These are phyloP conservation scores for Pestalotiopsis sp. DNA, from an alignment of 2,329 filamentous ascomycete species.

Conservation along the genomic window DNA sequence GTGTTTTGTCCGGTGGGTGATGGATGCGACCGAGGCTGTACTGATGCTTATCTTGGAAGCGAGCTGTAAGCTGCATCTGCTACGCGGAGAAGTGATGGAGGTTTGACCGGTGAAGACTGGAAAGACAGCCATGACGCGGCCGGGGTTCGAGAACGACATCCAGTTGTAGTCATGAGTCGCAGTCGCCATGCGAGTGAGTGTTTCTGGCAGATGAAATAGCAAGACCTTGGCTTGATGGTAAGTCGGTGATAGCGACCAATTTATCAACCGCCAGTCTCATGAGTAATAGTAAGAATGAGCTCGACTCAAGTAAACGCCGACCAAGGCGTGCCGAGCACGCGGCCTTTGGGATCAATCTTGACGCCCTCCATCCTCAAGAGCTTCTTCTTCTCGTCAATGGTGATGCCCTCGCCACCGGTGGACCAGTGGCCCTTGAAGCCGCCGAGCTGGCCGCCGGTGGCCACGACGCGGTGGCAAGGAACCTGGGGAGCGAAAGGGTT, in stretches of 20 bases:
- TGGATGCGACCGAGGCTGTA: not conserved
- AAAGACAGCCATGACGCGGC: no score
- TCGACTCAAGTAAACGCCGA: constrained; percentile 34
- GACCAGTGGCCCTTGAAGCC: constrained; percentile 71
- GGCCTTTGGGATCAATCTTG: constrained; percentile 58
- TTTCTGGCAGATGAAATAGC: no score
- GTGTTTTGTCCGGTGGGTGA: not conserved
- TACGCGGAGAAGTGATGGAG: not conserved
- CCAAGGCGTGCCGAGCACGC: constrained; percentile 59
- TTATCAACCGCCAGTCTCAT: not conserved
- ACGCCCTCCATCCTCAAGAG: constrained; percentile 66
- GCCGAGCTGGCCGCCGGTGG: constrained; percentile 68
- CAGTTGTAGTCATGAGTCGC: no score
- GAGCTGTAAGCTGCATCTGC: not conserved
- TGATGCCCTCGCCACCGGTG: constrained; percentile 59
- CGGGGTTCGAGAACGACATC: no score
- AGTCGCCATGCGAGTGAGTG: no score
- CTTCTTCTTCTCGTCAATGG: constrained; percentile 63
- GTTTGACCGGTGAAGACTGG: no score
- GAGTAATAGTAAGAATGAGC: not conserved
- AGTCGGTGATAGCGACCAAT: not conserved
- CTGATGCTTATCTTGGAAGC: not conserved
- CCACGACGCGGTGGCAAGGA: constrained; percentile 80
- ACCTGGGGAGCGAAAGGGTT: constrained; percentile 84
- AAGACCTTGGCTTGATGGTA: not conserved